Conservation (phyloP, 2,329 filamentous ascomycete genomes). For the Cercospora sesami region DNA sequence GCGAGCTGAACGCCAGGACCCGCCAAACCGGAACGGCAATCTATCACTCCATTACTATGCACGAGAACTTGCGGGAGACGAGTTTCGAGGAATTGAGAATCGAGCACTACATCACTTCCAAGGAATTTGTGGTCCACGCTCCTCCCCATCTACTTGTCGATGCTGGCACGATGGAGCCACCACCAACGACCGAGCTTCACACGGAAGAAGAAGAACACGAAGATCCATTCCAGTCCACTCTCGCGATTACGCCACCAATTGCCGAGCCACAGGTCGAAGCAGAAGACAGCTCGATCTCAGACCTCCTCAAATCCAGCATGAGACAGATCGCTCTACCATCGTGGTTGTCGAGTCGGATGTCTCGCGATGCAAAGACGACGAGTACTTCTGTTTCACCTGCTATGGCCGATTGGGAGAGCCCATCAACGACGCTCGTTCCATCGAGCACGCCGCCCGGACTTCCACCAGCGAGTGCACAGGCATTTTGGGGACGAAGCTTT, state of each 20-base stretch:
- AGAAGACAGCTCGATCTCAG: neutral
- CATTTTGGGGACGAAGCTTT: neutral
- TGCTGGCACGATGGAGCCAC: too few species aligned
- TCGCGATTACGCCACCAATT: neutral
- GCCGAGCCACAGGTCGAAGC: neutral
- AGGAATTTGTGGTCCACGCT: too few species aligned
- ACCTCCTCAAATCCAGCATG: neutral
- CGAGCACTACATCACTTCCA: neutral
- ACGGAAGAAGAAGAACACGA: neutral
- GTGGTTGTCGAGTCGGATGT: slow-evolving; percentile 9
- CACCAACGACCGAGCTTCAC: too few species aligned
- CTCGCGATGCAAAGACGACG: neutral
- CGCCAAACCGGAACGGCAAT: neutral
- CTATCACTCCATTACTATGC: slow-evolving; percentile 2
- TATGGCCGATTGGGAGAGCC: neutral
- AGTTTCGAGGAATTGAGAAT: slow-evolving; percentile 9
- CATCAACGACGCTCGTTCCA: neutral
- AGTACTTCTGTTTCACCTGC: neutral
- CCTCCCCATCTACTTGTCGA: too few species aligned
- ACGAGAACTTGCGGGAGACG: neutral
- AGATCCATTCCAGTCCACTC: neutral
- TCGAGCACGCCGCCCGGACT: neutral
- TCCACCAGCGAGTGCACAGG: neutral
- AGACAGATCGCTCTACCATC: neutral
- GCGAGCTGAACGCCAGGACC: neutral